Percentiles rank a stretch among this genome's conserved stretches.
Evolutionary conservation across 78 protist species (phyloP).

Genomic region (Dictyostelium discoideum): DNA sequence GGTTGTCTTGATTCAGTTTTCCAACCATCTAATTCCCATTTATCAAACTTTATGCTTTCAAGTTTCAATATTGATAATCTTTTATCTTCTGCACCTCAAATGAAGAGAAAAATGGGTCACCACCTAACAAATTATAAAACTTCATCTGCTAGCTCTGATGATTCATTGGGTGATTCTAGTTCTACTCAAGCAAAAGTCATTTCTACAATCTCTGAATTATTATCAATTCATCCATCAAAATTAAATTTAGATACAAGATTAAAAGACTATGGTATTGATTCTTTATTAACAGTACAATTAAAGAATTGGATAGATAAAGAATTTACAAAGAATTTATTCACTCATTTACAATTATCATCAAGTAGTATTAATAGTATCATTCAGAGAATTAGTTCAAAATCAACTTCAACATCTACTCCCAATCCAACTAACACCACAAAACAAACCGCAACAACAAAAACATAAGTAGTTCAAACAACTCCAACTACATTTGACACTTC

Average conservation of each 20-base stretch:
- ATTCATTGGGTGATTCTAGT: neutral
- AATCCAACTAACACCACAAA: too few species aligned
- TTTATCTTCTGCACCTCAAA: neutral
- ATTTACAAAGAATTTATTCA: slow-evolving; percentile 46
- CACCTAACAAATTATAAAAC: neutral
- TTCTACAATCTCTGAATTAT: slow-evolving; percentile 11
- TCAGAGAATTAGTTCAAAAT: slow-evolving; percentile 38
- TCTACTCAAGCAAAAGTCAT: slow-evolving; percentile 6
- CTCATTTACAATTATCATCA: slow-evolving; percentile 66
- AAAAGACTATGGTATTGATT: slow-evolving; percentile 70
- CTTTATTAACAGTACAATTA: slow-evolving; percentile 35
- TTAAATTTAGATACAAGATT: slow-evolving; percentile 47
- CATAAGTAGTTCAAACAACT: neutral
- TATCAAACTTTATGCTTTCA: slow-evolving; percentile 5
- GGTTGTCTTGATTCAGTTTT: slow-evolving; percentile 32
- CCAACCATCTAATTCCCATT: neutral
- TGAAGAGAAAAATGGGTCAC: slow-evolving; percentile 46
- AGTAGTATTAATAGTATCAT: slow-evolving; percentile 47
- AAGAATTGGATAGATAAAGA: slow-evolving; percentile 60
- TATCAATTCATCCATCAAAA: slow-evolving; percentile 64
- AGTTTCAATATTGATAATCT: neutral
- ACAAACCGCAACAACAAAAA: neutral
- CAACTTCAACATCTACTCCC: neutral
- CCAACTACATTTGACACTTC: neutral
- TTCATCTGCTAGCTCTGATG: neutral